Conservation (phyloP, 2,329 filamentous ascomycete species). For the Diplodia intermedia region DNA sequence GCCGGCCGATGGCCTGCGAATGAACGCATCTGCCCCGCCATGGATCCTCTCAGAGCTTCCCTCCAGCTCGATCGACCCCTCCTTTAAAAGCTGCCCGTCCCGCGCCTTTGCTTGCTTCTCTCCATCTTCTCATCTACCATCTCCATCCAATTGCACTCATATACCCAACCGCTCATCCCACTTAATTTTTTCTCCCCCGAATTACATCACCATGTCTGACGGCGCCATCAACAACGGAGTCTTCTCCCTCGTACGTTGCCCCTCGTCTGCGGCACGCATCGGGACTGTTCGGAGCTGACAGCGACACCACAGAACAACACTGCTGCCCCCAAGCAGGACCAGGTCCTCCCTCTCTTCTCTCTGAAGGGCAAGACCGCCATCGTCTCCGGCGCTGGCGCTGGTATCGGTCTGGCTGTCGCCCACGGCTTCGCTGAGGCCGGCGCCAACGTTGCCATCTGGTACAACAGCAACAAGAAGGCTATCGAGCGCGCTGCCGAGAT, state of each 20-base stretch:
- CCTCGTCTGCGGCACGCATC: not conserved
- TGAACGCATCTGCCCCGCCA: slow-evolving; percentile 29
- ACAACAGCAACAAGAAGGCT: slow-evolving; percentile 57
- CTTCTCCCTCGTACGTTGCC: slow-evolving; percentile 40
- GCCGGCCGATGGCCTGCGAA: slow-evolving; percentile 19
- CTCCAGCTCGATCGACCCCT: slow-evolving; percentile 21
- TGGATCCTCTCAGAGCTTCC: slow-evolving; percentile 19
- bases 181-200: not conserved
- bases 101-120: not conserved
- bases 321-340: slow-evolving; percentile 31
- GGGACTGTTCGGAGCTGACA: slow-evolving; percentile 9
- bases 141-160: slow-evolving; percentile 13
- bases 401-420: slow-evolving; percentile 55
- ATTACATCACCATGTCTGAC: slow-evolving; percentile 37
- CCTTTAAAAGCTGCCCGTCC: slow-evolving; percentile 24
- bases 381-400: slow-evolving; percentile 56
- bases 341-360: slow-evolving; percentile 41
- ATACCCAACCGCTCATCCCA: slow-evolving; percentile 12
- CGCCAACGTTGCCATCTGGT: slow-evolving; percentile 70
- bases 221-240: slow-evolving; percentile 45
- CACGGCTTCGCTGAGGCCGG: slow-evolving; percentile 34
- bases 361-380: slow-evolving; percentile 56
- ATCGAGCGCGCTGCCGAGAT: slow-evolving; percentile 56
- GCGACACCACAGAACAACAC: slow-evolving; percentile 20
- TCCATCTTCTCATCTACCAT: not conserved